These are phyloP conservation scores for Termitomyces sp. DNA, from an alignment of 768 basidiomycete genomes.

Conservation along the genomic window DNA sequence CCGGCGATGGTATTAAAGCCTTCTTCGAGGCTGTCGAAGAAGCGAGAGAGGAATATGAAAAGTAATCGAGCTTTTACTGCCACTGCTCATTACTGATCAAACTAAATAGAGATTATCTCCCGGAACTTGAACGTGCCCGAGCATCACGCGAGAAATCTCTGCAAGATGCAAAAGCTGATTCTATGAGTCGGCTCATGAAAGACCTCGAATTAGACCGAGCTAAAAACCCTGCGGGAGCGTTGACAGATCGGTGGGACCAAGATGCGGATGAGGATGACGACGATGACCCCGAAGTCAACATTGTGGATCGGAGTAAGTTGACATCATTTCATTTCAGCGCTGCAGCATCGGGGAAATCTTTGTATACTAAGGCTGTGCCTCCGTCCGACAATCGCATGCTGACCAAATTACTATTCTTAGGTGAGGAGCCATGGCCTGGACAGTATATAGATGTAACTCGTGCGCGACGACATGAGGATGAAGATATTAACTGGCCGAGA, in stretches of 20 bases:
- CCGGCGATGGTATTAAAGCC: slow-evolving; percentile 88
- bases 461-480: slow-evolving; percentile 47
- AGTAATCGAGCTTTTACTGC: slow-evolving; percentile 39
- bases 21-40: slow-evolving; percentile 92
- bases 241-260: slow-evolving; percentile 59
- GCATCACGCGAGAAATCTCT: slow-evolving; percentile 59
- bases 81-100: slow-evolving; percentile 1
- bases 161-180: slow-evolving; percentile 66
- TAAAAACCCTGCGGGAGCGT: slow-evolving; percentile 51
- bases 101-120: slow-evolving; percentile 74
- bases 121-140: slow-evolving; percentile 76
- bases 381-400: slow-evolving; percentile 7
- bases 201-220: slow-evolving; percentile 75
- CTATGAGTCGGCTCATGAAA: slow-evolving; percentile 69
- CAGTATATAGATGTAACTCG: slow-evolving; percentile 74
- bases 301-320: slow-evolving; percentile 68
- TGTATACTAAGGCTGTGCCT: slow-evolving; percentile 6
- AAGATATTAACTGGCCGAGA: slow-evolving; percentile 67
- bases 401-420: slow-evolving; percentile 28
- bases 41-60: slow-evolving; percentile 84
- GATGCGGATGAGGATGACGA: slow-evolving; percentile 55
- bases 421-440: slow-evolving; percentile 65
- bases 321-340: neutral
- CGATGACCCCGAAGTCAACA: slow-evolving; percentile 45
- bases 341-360: neutral